Base-by-base conservation (phyloP, 768 basidiomycete species). In the Boletus huronensis region DNA sequence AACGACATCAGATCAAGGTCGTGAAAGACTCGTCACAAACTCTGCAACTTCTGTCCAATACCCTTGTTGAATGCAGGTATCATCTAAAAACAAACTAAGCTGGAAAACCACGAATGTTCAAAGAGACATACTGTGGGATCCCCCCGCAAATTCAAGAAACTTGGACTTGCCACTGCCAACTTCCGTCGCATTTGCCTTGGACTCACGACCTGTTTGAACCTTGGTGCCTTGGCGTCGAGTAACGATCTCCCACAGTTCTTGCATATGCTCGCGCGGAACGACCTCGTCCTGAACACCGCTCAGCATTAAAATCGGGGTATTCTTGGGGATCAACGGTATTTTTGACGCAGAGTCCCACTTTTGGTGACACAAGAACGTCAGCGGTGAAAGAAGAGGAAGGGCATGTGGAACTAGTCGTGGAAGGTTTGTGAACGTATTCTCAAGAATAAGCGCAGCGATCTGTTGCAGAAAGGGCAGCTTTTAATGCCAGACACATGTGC, bases 341-440 rank as follows among this genome's bases (percentile, higher is more conserved):
- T 85, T 83, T 4, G 79, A 77, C 0, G 80, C 79, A 1, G 90
- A 90, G 64, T 92, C 84, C 93, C 93, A 96, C 66, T 87, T 88
- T 69, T 96, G 84, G 63, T 93, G 85, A 60, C 91, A 88, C 13
- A 94, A 80, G 70, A 88, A 88, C 19, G 90, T 75, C 64, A 93
- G 77, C 3, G 85, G 87, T 0, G 81, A 76, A 29, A 94, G 78
- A 31, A 81, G 67, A 6, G 94, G 94, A 32, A 97, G 74, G 16
- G 87, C 82, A 56, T 83, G 75, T 0, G 92, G 94, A n/a, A 97
- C 82, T 16, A 96, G 81, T 48, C 78, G 80, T 6, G 87, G 87
- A 28, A 98, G 80, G 39, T 88, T 92, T 32, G 88, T 82, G 70
- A 97, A 97, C 0, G 95, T 96, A 69, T 97, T 98, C 75, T 98